Conservation (phyloP, 768 basidiomycete genomes). For the Agrocybe praecox region DNA sequence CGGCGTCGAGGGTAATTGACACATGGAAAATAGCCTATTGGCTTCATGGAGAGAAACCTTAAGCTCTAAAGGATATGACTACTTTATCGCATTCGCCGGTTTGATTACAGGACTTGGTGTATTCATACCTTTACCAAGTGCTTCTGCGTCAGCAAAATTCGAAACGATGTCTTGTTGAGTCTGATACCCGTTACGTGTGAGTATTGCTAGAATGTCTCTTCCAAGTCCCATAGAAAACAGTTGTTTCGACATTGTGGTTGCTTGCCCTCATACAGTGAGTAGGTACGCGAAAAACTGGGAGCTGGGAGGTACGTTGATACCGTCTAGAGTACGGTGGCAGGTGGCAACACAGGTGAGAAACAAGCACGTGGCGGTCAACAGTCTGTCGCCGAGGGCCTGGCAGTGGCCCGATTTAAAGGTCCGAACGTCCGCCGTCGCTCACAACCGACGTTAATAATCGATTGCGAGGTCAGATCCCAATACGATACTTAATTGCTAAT, state of each 20-base stretch:
- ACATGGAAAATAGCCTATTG: conserved; percentile 45
- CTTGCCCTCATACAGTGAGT: not conserved
- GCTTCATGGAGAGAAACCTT: conserved; percentile 46
- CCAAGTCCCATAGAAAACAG: not conserved
- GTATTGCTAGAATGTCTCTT: not conserved
- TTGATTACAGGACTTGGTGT: too few relatives aligned
- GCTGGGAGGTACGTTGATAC: too few relatives aligned
- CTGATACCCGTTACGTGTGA: not conserved
- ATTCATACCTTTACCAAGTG: not conserved
- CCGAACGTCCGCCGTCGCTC: too few relatives aligned
- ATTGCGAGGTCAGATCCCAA: too few relatives aligned
- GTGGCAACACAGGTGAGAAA: too few relatives aligned
- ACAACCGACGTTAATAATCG: too few relatives aligned
- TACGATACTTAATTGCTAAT: too few relatives aligned
- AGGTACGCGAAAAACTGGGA: too few relatives aligned
- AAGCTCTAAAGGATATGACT: conserved; percentile 46
- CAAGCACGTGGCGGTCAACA: too few relatives aligned
- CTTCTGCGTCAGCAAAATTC: not conserved
- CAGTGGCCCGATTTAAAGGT: too few relatives aligned
- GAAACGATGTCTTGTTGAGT: not conserved
- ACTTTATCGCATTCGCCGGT: not conserved
- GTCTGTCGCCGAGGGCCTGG: too few relatives aligned
- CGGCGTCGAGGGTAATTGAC: conserved; percentile 33
- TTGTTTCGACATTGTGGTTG: not conserved
- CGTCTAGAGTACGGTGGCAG: too few relatives aligned